These are phyloP conservation scores for Fereydounia khargensis DNA, from an alignment of 1,284 basidiomycete species.

Conservation along the genomic window DNA sequence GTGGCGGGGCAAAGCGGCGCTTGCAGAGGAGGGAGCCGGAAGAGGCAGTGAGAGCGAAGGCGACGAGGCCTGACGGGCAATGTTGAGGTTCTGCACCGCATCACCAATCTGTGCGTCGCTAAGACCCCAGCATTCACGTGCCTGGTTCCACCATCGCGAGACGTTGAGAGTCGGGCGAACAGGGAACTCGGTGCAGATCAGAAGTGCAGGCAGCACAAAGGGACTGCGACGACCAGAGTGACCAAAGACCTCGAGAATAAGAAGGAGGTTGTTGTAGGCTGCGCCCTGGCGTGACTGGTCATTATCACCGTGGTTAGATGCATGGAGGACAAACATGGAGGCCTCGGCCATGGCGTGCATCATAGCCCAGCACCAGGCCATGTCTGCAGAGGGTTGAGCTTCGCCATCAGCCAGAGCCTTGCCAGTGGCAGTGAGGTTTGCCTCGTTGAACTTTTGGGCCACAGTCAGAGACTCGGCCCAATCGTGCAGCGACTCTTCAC, in stretches of 20 bases:
- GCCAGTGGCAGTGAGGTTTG: constrained; percentile 57
- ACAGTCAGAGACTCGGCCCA: constrained; percentile 59
- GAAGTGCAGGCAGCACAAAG: constrained; percentile 31
- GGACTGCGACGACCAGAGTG: constrained; percentile 28
- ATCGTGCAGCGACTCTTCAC: constrained; percentile 35
- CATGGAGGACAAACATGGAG: constrained; percentile 60
- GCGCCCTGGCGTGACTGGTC: constrained; percentile 22
- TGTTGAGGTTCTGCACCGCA: constrained; percentile 7
- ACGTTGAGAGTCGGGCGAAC: constrained; percentile 20
- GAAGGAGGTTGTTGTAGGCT: constrained; percentile 30
- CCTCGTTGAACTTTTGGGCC: constrained; percentile 59
- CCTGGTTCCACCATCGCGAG: constrained; percentile 27
- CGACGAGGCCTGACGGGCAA: neutral
- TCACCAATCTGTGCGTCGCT: constrained; percentile 20
- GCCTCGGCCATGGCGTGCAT: constrained; percentile 61
- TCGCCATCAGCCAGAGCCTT: constrained; percentile 48
- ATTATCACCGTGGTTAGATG: constrained; percentile 16
- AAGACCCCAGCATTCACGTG: constrained; percentile 35
- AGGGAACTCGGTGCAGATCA: constrained; percentile 28
- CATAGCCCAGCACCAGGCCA: constrained; percentile 60
- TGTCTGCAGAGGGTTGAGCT: constrained; percentile 41
- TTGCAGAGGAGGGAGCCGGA: neutral
- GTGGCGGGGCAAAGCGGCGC: constrained; percentile 3
- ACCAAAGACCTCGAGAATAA: constrained; percentile 29
- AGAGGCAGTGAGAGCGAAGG: neutral